phyloP scores from a whole-genome alignment of 2,329 filamentous ascomycete genomes.

The Plectosphaerella cucumerina region DNA sequence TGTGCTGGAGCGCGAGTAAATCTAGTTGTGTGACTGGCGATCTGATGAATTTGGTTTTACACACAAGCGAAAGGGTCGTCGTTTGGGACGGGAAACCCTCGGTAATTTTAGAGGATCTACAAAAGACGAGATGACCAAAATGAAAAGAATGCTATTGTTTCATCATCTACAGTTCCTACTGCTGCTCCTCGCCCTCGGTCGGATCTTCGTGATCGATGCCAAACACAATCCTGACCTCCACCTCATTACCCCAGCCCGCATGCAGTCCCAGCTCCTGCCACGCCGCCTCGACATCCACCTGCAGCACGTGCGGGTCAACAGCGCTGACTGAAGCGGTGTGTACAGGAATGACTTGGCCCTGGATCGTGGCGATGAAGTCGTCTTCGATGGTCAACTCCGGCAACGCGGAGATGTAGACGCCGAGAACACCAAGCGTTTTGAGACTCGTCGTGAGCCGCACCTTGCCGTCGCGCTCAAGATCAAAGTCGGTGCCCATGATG shows the following conservation, averaged over 20 bases:
- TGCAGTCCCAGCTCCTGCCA: constrained; percentile 72
- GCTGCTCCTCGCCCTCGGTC: too few relatives aligned
- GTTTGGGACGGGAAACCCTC: neutral
- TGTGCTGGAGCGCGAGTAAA: constrained; percentile 43
- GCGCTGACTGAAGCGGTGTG: constrained; percentile 59
- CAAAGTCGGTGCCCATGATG: constrained; percentile 58
- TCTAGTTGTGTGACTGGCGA: neutral
- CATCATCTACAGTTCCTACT: too few relatives aligned
- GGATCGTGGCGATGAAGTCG: constrained; percentile 71
- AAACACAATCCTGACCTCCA: constrained; percentile 62
- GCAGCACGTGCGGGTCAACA: constrained; percentile 56
- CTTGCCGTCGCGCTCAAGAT: constrained; percentile 49
- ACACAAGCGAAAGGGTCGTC: neutral
- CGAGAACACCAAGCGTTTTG: constrained; percentile 75
- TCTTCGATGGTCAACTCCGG: constrained; percentile 54
- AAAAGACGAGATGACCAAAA: too few relatives aligned
- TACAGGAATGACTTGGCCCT: constrained; percentile 63
- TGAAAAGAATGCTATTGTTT: too few relatives aligned
- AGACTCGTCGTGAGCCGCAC: constrained; percentile 64
- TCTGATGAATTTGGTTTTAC: neutral
- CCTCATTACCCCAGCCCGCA: constrained; percentile 76
- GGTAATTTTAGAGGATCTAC: too few relatives aligned
- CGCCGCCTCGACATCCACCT: constrained; percentile 71
- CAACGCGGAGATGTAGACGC: constrained; percentile 72
- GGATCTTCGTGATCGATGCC: constrained; percentile 24